A percentile compares a stretch with the other conserved stretches of the same genome.
phyloP scores from a whole-genome alignment of 2,329 filamentous ascomycete species.

The Hirsutella thompsonii region DNA sequence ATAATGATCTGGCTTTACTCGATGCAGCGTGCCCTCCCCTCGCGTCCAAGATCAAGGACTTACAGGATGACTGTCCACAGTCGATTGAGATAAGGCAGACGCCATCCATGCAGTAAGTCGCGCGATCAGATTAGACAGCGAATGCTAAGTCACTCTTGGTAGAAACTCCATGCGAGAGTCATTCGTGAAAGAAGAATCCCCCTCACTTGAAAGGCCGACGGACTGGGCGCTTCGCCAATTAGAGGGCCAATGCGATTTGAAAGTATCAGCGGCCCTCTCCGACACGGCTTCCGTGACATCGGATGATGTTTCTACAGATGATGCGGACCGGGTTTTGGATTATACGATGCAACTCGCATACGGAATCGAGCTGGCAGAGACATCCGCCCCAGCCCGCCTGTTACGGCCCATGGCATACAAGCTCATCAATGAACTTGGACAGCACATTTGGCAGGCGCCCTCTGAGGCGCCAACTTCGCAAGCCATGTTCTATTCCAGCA shows the following conservation, averaged over 20 bases:
- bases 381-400: constrained; percentile 13
- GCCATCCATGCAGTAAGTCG: background rate
- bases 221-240: constrained; percentile 6
- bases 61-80: background rate
- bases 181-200: constrained; percentile 6
- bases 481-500: constrained; percentile 16
- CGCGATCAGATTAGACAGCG: background rate
- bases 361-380: constrained; percentile 22
- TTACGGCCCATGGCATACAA: constrained; percentile 17
- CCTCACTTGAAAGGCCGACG: constrained; percentile 3
- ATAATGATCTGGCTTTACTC: constrained; percentile 15
- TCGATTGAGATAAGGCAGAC: background rate
- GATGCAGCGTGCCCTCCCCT: constrained; percentile 13
- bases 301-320: constrained; percentile 18
- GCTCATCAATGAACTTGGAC: constrained; percentile 19
- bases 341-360: constrained; percentile 24
- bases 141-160: background rate
- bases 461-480: constrained; percentile 16
- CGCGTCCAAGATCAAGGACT: background rate
- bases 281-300: constrained; percentile 11
- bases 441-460: constrained; percentile 18
- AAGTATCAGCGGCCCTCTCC: constrained; percentile 4
- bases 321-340: constrained; percentile 20
- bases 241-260: constrained; percentile 1
- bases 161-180: constrained; percentile 3